These are phyloP conservation scores for Leptodontidium sp. DNA, from an alignment of 2,329 filamentous ascomycete genomes.

Conservation along the genomic window DNA sequence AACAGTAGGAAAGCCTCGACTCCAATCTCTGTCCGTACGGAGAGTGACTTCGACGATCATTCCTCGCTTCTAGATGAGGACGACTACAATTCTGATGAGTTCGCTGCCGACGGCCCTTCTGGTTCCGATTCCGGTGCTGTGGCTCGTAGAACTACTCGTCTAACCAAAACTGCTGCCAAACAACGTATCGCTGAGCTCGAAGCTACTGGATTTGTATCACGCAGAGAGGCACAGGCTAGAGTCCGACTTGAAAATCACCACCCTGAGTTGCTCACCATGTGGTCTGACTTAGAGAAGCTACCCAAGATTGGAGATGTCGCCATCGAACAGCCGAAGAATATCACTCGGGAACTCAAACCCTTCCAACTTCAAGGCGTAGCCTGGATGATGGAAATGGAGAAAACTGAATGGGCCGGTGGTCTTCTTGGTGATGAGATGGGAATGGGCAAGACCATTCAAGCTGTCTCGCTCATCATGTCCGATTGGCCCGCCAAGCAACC, in stretches of 20 bases:
- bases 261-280: slow-evolving; percentile 84
- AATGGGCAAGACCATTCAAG: slow-evolving; percentile 97
- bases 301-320: slow-evolving; percentile 69
- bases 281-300: slow-evolving; percentile 75
- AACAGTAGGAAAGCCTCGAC: slow-evolving; percentile 32
- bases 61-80: slow-evolving; percentile 14
- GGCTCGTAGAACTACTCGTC: slow-evolving; percentile 2
- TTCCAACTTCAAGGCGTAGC: slow-evolving; percentile 94
- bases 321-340: slow-evolving; percentile 77
- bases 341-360: slow-evolving; percentile 85
- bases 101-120: neutral
- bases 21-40: slow-evolving; percentile 22
- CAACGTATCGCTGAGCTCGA: neutral
- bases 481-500: slow-evolving; percentile 87
- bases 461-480: slow-evolving; percentile 97
- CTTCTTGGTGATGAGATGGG: slow-evolving; percentile 98
- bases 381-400: slow-evolving; percentile 94
- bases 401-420: slow-evolving; percentile 85
- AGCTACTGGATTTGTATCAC: neutral
- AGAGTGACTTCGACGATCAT: slow-evolving; percentile 34
- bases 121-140: slow-evolving; percentile 1
- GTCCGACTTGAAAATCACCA: slow-evolving; percentile 77
- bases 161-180: neutral
- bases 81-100: slow-evolving; percentile 1
- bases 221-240: slow-evolving; percentile 49